phyloP scores from a whole-genome alignment of 306 rosid genomes.

The Quercus aquifolioides region DNA sequence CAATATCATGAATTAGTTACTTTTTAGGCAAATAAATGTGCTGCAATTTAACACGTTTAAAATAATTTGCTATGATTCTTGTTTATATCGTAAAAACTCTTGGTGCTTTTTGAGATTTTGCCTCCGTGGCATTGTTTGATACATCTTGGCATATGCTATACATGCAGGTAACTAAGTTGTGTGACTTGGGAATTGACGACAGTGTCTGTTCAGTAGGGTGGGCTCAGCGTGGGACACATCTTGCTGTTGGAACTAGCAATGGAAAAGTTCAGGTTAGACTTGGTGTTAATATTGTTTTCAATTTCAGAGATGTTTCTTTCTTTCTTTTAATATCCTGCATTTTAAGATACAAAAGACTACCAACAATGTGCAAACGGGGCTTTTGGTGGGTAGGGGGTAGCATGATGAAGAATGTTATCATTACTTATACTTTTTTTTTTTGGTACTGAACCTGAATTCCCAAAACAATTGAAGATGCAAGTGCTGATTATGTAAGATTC shows the following conservation, averaged over 20 bases:
- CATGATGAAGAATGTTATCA: not conserved
- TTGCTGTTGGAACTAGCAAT: conserved; percentile 92
- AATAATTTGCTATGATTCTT: not conserved
- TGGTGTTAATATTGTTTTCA: not conserved
- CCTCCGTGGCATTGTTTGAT: not conserved
- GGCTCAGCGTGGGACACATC: conserved; percentile 97
- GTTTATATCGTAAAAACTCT: too few species aligned
- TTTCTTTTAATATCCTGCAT: too few species aligned
- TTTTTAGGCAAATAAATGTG: not conserved
- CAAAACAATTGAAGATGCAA: not conserved
- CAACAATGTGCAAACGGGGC: too few species aligned
- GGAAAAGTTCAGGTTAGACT: conserved; percentile 89
- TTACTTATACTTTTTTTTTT: not conserved
- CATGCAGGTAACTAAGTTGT: conserved; percentile 87
- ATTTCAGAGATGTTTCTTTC: conserved; percentile 1
- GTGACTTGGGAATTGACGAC: conserved; percentile 93
- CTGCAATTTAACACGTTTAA: conserved; percentile 4
- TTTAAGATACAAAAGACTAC: too few species aligned
- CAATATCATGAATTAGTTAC: not conserved
- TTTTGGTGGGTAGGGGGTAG: too few species aligned
- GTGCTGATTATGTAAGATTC: not conserved
- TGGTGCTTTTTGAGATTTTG: not conserved
- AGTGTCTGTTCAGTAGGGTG: conserved; percentile 94
- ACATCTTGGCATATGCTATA: conserved; percentile 15
- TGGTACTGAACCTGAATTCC: not conserved